Evolutionary conservation across 1,139 yeast genomes (phyloP).

Genomic region (Waltiozyma solani): DNA sequence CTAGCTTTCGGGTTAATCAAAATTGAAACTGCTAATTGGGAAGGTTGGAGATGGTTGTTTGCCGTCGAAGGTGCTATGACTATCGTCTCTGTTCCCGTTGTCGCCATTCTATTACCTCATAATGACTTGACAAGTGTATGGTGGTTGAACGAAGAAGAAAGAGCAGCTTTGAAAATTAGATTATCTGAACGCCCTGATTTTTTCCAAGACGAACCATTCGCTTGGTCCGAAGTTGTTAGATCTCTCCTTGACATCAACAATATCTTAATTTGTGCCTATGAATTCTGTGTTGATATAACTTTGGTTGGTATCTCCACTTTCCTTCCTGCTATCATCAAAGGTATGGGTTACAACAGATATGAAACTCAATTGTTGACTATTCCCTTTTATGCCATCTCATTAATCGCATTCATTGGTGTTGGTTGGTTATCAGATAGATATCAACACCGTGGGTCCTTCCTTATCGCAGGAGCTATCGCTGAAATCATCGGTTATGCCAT

Average conservation of each 20-base stretch:
- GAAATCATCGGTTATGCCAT: slow-evolving; percentile 33
- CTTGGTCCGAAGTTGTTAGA: slow-evolving; percentile 30
- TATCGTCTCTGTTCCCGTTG: slow-evolving; percentile 36
- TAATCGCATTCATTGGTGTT: slow-evolving; percentile 27
- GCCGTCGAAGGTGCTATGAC: slow-evolving; percentile 47
- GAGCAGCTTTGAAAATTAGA: slow-evolving; percentile 35
- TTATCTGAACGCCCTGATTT: slow-evolving; percentile 28
- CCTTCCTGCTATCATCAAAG: slow-evolving; percentile 34
- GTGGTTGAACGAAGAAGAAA: slow-evolving; percentile 39
- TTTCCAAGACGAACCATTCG: slow-evolving; percentile 27
- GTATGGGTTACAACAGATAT: slow-evolving; percentile 34
- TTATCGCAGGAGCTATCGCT: slow-evolving; percentile 25
- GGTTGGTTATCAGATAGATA: slow-evolving; percentile 33
- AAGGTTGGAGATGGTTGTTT: slow-evolving; percentile 32
- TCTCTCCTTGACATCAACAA: slow-evolving; percentile 33
- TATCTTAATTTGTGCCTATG: slow-evolving; percentile 29
- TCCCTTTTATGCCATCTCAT: slow-evolving; percentile 37
- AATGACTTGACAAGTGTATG: slow-evolving; percentile 18
- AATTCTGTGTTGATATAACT: slow-evolving; percentile 37
- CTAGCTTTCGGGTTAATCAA: slow-evolving; percentile 33
- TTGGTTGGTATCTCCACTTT: slow-evolving; percentile 40
- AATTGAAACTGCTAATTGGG: slow-evolving; percentile 25
- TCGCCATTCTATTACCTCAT: slow-evolving; percentile 11
- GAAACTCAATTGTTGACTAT: slow-evolving; percentile 39
- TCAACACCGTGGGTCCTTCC: slow-evolving; percentile 25